Evolutionary conservation across 2,329 filamentous ascomycete genomes (phyloP), one percentile per base, ranked within the genome.

Genomic region (Colletotrichum sp.): DNA sequence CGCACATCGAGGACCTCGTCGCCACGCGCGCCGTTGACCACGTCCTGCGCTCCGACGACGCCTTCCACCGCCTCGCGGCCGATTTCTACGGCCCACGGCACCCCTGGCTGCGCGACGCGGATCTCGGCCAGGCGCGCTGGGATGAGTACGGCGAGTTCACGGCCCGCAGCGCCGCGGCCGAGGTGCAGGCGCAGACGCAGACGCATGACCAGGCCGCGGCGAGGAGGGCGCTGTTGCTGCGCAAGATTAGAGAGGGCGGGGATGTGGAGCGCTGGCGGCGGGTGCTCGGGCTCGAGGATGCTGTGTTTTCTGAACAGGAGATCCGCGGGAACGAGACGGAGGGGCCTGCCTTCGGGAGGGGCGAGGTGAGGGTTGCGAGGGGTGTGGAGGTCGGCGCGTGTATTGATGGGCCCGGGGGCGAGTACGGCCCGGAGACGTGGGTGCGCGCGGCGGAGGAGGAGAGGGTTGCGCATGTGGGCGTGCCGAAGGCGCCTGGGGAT

Each of bases 1-100:
- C 60, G 15, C 71, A 70, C 52, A n/a, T 78, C 1, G 77, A 78
- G 24, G 34, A 55, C 26, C 77, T 78, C 28, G 30, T 78, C 24
- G 32, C 43, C 4, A 66, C 66, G 6, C 71, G 66, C n/a, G 52
- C 52, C 30, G 30, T 77, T 15, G 75, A 78, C 65, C 43, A 36
- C 26, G 6, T 71, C 7, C 66, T 78, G 18, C 28, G 13, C 12
- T 26, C 30, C 5, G 52, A 76, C 28, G 24, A 58, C 9, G 34
- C 30, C 13, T 75, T 78, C 48, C 65, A 69, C 6, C 28, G 24
- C 24, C 48, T 72, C 21, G 56, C 75, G 13, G 66, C 64, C n/a
- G 55, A 69, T 6, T 55, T 78, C 10, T 78, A 76, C 56, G 69
- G 68, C 32, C 13, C 34, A 4, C 69, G 75, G n/a, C 28, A 77